Percentiles rank a stretch among this genome's conserved stretches.
phyloP scores from a whole-genome alignment of 148 eudicot species.

The Fagopyrum tataricum region DNA sequence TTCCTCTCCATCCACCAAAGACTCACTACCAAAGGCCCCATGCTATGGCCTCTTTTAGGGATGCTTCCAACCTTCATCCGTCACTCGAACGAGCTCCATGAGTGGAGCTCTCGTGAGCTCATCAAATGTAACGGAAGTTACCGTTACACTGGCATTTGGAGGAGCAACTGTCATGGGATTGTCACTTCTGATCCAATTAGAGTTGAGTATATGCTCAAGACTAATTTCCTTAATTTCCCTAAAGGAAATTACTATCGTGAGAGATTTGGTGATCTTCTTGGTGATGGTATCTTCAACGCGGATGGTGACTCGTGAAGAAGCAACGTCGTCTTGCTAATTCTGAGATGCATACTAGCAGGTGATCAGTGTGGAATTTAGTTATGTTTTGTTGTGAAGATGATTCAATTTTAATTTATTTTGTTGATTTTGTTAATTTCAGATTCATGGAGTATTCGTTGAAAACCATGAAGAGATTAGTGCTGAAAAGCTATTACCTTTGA shows the following conservation, averaged over 20 bases:
- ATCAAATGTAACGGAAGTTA: conserved; percentile 27
- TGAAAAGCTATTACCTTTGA: conserved; percentile 37
- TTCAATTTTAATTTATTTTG: neutral
- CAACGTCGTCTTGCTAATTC: conserved; percentile 51
- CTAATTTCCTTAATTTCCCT: conserved; percentile 41
- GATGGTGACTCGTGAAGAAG: conserved; percentile 38
- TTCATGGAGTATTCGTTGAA: conserved; percentile 35
- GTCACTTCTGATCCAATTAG: conserved; percentile 33
- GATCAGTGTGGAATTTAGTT: too few species aligned
- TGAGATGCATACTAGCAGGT: conserved; percentile 50
- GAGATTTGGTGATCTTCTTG: conserved; percentile 43
- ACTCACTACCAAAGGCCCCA: conserved; percentile 46
- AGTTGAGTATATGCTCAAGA: conserved; percentile 41
- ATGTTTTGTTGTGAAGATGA: neutral
- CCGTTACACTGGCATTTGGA: conserved; percentile 23
- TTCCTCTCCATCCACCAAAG: conserved; percentile 29
- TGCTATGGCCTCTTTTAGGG: conserved; percentile 44
- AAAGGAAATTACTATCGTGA: conserved; percentile 41
- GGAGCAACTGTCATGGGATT: conserved; percentile 24
- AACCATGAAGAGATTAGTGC: conserved; percentile 40
- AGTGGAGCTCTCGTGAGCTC: conserved; percentile 34
- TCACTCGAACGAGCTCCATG: conserved; percentile 26
- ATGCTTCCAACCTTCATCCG: conserved; percentile 30
- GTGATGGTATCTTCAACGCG: conserved; percentile 51
- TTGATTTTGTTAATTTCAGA: neutral